Base-by-base conservation (phyloP, 306 rosid genomes). In the Abrus pulchellus region DNA sequence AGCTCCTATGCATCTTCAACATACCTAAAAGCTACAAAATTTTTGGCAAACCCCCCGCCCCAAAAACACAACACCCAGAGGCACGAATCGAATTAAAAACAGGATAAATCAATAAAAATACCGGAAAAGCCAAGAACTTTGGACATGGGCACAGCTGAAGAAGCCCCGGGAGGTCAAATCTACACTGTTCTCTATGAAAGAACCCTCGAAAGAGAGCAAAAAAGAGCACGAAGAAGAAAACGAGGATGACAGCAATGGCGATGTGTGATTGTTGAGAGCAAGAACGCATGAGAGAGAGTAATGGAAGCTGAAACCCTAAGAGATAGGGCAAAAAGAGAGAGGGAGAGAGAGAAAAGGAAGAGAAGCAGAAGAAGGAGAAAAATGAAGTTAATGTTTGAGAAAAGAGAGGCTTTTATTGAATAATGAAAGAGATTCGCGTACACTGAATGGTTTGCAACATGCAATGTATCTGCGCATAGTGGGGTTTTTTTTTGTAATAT, bases 121-220 rank as follows among this genome's bases (percentile, higher is more conserved):
- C 98, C 99, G 40, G 92, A 67, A 83, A 88, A 96, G 65, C 89
- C 89, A 41, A 92, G 82, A 88, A 96, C 86, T 85, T 92, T 83
- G 32, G 98, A 96, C 99, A 96, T 96, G 89, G 83, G 82, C 60
- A 55, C 61, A 77, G 87, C 84, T 88, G 78, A 80, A 86, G 80
- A 84, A 86, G 70, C 83, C 93, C 69, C 77, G 69, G 75, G 90
- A 72, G 89, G 83, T 47, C 57, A 86, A 88, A 83, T 79, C 61
- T 27, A 83, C 70, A 81, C 60, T 55, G 89, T 36, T 83, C 81
- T 13, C 56, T 85, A 28, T 85, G 78, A 65, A 80, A 80, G 80
- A 91, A 88, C 92, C 92, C 97, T 90, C 93, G 50, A 82, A 88
- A 76, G 90, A 92, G 92, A 91, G 94, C 80, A 87, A 90, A 94